A percentile compares a stretch with the other conserved stretches of the same genome.
These are phyloP conservation scores for Eimeria brunetti DNA, from an alignment of 169 alveolate species.

Conservation along the genomic window DNA sequence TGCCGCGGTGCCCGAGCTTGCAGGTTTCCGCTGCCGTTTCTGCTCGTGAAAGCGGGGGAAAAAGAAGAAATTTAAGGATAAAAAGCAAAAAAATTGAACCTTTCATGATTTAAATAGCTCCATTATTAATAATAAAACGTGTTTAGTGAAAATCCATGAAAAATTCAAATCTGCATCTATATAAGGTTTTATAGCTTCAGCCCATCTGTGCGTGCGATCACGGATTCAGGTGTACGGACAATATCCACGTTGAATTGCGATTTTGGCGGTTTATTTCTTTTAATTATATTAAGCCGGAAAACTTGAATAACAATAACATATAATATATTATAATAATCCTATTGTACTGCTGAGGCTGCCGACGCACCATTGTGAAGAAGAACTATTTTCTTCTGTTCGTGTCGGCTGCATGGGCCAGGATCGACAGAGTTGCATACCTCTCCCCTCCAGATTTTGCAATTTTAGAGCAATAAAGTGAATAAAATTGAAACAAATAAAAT, in stretches of 20 bases:
- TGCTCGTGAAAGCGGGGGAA: not conserved
- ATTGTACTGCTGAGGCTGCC: too few species aligned
- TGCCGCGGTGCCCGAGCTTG: conserved; percentile 71
- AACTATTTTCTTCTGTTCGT: too few species aligned
- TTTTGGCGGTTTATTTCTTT: not conserved
- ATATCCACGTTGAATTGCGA: not conserved
- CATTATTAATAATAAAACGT: not conserved
- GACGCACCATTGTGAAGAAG: too few species aligned
- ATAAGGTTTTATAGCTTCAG: not conserved
- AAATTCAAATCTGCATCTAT: too few species aligned
- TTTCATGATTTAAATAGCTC: not conserved
- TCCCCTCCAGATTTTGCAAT: too few species aligned
- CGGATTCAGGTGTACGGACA: not conserved
- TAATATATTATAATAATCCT: not conserved
- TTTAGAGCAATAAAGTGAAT: too few species aligned
- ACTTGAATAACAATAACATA: not conserved
- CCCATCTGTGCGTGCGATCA: too few species aligned
- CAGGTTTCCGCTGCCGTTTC: not conserved
- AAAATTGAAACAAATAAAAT: too few species aligned
- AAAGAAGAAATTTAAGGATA: not conserved
- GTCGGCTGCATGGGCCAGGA: too few species aligned
- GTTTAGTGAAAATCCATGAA: not conserved
- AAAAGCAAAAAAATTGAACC: not conserved
- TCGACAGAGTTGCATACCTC: too few species aligned
- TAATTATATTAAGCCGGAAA: not conserved